phyloP scores from a whole-genome alignment of 495 filamentous ascomycete genomes.

The Penicillium maclennaniae region DNA sequence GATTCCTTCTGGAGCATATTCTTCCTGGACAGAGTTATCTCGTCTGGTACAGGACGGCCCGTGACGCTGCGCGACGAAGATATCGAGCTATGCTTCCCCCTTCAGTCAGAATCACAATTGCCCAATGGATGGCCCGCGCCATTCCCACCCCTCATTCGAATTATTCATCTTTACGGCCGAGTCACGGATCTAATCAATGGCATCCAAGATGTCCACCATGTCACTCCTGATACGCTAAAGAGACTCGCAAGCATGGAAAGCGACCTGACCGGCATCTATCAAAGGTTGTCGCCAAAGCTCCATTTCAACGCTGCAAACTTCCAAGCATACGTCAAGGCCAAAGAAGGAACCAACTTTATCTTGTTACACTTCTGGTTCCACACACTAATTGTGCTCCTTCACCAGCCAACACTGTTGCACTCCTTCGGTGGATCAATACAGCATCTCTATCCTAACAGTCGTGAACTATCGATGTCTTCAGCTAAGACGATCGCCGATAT shows the following conservation, averaged over 20 bases:
- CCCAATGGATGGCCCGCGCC: constrained; percentile 65
- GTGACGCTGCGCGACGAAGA: constrained; percentile 78
- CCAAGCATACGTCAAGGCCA: constrained; percentile 67
- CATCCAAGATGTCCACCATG: constrained; percentile 68
- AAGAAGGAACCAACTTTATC: constrained; percentile 79
- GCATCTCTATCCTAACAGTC: constrained; percentile 69
- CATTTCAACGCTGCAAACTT: constrained; percentile 80
- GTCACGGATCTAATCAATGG: constrained; percentile 81
- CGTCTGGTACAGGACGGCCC: constrained; percentile 74
- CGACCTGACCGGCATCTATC: constrained; percentile 74
- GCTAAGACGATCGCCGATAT: constrained; percentile 89
- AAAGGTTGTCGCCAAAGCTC: constrained; percentile 64
- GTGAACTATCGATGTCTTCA: constrained; percentile 79
- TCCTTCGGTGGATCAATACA: constrained; percentile 68
- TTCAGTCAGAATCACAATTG: constrained; percentile 54
- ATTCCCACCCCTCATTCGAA: constrained; percentile 72
- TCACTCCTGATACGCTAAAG: constrained; percentile 66
- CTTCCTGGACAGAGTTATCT: constrained; percentile 79
- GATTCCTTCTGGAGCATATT: constrained; percentile 87
- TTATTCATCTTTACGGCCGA: constrained; percentile 78
- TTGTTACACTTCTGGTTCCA: constrained; percentile 92
- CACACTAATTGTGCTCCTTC: constrained; percentile 76
- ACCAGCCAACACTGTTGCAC: constrained; percentile 75
- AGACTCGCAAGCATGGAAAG: constrained; percentile 69
- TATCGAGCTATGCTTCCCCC: constrained; percentile 72